Conservation (phyloP, 2,329 filamentous ascomycete species). For the Sordariomycetes sp. region DNA sequence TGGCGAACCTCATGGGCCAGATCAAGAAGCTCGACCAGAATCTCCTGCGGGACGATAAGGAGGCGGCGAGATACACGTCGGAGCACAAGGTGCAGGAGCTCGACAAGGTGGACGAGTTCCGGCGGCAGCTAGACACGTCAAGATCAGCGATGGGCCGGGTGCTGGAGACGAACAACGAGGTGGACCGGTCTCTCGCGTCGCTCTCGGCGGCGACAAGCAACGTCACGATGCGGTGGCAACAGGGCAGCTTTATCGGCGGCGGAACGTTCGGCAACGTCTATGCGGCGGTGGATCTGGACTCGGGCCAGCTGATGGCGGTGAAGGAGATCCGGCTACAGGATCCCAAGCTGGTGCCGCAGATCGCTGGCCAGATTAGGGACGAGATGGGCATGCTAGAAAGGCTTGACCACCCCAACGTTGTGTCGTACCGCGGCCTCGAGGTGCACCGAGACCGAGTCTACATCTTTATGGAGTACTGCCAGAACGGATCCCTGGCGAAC, state of each 20-base stretch:
- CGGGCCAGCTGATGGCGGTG: constrained; percentile 92
- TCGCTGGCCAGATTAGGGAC: constrained; percentile 87
- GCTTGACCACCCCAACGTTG: constrained; percentile 93
- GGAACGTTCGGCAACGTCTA: constrained; percentile 98
- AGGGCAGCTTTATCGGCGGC: constrained; percentile 95
- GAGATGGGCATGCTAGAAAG: constrained; percentile 96
- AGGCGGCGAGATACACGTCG: constrained; percentile 64
- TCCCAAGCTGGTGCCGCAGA: constrained; percentile 87
- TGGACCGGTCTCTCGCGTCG: constrained; percentile 87
- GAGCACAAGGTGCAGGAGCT: constrained; percentile 67
- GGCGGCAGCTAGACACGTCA: constrained; percentile 73
- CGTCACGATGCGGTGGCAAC: constrained; percentile 93
- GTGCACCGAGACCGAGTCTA: constrained; percentile 99
- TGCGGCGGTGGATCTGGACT: constrained; percentile 92
- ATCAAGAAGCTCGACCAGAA: constrained; percentile 65
- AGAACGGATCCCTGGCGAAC: constrained; percentile 81
- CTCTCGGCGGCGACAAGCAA: constrained; percentile 92
- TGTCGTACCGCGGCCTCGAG: constrained; percentile 96
- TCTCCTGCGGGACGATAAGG: constrained; percentile 66
- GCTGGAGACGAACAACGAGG: constrained; percentile 88
- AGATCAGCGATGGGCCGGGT: constrained; percentile 82
- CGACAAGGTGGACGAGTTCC: constrained; percentile 62
- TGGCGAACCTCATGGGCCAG: constrained; percentile 70
- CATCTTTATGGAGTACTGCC: constrained; percentile 99
- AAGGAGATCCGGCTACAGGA: constrained; percentile 98